Base-by-base conservation (phyloP, 495 filamentous ascomycete species). In the Neurospora sp. region DNA sequence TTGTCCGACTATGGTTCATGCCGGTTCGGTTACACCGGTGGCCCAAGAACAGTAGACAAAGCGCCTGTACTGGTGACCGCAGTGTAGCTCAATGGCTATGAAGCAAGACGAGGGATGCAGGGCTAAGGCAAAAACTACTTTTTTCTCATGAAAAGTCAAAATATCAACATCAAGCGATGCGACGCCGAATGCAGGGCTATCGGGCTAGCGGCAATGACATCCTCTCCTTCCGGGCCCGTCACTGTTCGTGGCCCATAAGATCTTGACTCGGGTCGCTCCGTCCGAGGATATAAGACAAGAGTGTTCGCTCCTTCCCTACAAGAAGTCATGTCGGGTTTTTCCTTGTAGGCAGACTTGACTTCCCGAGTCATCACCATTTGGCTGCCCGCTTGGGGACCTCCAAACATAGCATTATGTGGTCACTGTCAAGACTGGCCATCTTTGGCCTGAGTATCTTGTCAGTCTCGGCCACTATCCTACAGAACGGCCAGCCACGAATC, bases 401-500 rank as follows among this genome's bases (percentile, higher is more conserved):
- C 3, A 10, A 6, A 59, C 5, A 65, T 65, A 35, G 12, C 53
- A 35, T 17, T 65, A 78, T 81, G 76, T 14, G 72, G 72, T 75
- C 75, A 3, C 1, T 74, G 2, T 73, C 71, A 14, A 71, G 72
- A 10, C 70, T 83, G 68, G 74, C 75, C 73, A 22, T 83, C 45
- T 72, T 78, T 35, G 74, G 76, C 73, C 70, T 82, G 20, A 70
- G 48, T 2, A 3, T 79, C 8, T 17, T 78, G 17, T 79, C 76
- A 0, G 75, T 71, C 27, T 75, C 77, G 6, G 81, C 76, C 16
- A 89, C 86, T 14, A 91, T 91, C 75, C 79, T 90, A 27, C 84
- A 91, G 72, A 92, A 92, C 79, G 89, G 88, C 17, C 90, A 91
- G 78, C 81, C 85, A 40, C 80, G 82, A 17, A 73, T 75, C 31